Evolutionary conservation across 2,329 filamentous ascomycete species (phyloP).

Genomic region (Paecilomyces dactylethromorphus): DNA sequence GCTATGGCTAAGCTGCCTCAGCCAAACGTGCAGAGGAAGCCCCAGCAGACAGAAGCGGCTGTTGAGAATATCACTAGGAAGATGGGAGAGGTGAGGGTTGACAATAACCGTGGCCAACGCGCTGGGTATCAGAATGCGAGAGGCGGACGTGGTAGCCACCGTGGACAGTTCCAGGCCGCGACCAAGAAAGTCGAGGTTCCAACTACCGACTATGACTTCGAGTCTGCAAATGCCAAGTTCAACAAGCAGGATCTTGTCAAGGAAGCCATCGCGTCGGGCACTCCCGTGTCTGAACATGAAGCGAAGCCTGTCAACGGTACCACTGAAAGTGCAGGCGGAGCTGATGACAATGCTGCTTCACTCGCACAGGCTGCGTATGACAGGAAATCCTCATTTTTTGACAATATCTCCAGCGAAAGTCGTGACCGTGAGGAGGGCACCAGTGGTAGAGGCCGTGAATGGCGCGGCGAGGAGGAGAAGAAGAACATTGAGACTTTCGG

Average conservation of each 20-base stretch:
- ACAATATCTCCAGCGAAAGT: constrained; percentile 93
- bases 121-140: constrained; percentile 35
- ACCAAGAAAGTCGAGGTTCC: constrained; percentile 78
- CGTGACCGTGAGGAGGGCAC: constrained; percentile 75
- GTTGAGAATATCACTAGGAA: constrained; percentile 40
- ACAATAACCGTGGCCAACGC: constrained; percentile 28
- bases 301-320: constrained; percentile 43
- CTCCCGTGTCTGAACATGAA: constrained; percentile 52
- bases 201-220: constrained; percentile 87
- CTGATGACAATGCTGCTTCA: constrained; percentile 23
- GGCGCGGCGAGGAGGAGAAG: constrained; percentile 86
- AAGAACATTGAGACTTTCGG: constrained; percentile 98
- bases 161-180: constrained; percentile 35
- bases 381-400: constrained; percentile 87
- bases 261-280: constrained; percentile 75
- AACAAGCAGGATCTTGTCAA: constrained; percentile 83
- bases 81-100: constrained; percentile 40
- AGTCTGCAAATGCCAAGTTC: constrained; percentile 77
- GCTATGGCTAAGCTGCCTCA: constrained; percentile 46
- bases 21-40: constrained; percentile 28
- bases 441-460: constrained; percentile 67
- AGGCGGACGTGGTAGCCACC: constrained; percentile 42
- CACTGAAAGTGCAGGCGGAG: constrained; percentile 29
- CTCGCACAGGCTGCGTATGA: constrained; percentile 62
- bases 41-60: constrained; percentile 22